phyloP scores from a whole-genome alignment of 768 basidiomycete genomes.

The Tylopilus rubrobrunneus region DNA sequence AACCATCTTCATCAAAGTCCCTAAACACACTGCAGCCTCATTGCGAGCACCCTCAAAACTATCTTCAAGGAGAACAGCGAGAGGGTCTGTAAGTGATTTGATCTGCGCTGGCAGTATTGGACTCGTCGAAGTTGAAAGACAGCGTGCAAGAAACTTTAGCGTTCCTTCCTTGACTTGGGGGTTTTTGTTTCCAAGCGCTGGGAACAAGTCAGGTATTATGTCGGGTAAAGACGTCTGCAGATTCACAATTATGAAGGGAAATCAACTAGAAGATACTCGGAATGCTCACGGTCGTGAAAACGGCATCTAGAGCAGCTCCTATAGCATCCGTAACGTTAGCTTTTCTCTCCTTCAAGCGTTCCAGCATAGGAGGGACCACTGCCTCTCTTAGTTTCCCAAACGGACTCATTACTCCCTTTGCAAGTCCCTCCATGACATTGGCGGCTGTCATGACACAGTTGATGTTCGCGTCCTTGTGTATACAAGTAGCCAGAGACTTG shows the following conservation, averaged over 20 bases:
- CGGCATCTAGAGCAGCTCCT: constrained; percentile 81
- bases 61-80: constrained; percentile 80
- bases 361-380: constrained; percentile 75
- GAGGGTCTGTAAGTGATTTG: constrained; percentile 74
- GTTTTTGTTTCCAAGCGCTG: constrained; percentile 82
- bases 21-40: constrained; percentile 85
- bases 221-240: constrained; percentile 73
- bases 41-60: constrained; percentile 84
- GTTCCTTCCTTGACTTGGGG: constrained; percentile 96
- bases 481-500: constrained; percentile 72
- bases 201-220: constrained; percentile 76
- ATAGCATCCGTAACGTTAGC: constrained; percentile 85
- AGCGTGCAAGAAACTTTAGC: constrained; percentile 79
- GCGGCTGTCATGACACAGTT: constrained; percentile 92
- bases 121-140: constrained; percentile 62
- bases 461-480: constrained; percentile 89
- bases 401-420: constrained; percentile 69
- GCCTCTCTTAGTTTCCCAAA: constrained; percentile 74
- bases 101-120: constrained; percentile 74
- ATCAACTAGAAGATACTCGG: constrained; percentile 2
- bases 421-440: constrained; percentile 78
- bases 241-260: constrained; percentile 1
- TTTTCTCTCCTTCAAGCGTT: constrained; percentile 93
- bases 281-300: constrained; percentile 71
- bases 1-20: constrained; percentile 93